Evolutionary conservation across 371 early-diverging fungal species (phyloP).

Genomic region (Rhizopus sp.): DNA sequence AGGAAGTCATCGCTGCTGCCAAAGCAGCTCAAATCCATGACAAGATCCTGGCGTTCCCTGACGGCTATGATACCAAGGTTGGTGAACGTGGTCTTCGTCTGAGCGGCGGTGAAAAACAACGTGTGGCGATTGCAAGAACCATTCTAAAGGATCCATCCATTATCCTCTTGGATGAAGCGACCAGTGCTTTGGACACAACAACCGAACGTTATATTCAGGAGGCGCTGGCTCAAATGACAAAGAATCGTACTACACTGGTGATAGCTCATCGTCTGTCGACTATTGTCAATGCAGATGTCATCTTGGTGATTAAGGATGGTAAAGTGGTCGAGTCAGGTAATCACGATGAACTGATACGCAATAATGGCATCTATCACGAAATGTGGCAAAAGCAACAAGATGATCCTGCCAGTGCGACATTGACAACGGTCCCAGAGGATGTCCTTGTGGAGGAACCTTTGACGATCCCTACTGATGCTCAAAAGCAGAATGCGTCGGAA

Average conservation of each 20-base stretch:
- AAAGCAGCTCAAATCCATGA: constrained; percentile 83
- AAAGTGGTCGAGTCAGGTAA: constrained; percentile 86
- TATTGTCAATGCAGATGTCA: constrained; percentile 78
- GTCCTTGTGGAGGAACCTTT: neutral
- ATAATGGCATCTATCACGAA: constrained; percentile 70
- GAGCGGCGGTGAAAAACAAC: constrained; percentile 86
- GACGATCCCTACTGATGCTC: too few relatives aligned
- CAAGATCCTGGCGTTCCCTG: constrained; percentile 67
- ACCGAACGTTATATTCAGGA: constrained; percentile 87
- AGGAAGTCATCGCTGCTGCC: constrained; percentile 74
- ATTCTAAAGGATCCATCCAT: constrained; percentile 79
- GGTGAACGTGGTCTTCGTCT: constrained; percentile 94
- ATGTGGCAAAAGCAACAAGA: constrained; percentile 92
- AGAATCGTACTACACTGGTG: constrained; percentile 88
- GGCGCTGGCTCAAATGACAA: constrained; percentile 64
- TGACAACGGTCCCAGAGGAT: neutral
- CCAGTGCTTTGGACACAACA: constrained; percentile 63
- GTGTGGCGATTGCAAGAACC: constrained; percentile 88
- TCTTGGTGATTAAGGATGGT: constrained; percentile 80
- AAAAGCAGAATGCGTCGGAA: too few relatives aligned
- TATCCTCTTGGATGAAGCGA: constrained; percentile 79
- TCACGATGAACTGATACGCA: constrained; percentile 78
- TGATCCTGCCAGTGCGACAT: constrained; percentile 32
- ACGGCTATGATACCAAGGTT: constrained; percentile 88
- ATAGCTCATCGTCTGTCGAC: constrained; percentile 94